Conservation (phyloP, 441 rosid species). For the Erodium trifolium region DNA sequence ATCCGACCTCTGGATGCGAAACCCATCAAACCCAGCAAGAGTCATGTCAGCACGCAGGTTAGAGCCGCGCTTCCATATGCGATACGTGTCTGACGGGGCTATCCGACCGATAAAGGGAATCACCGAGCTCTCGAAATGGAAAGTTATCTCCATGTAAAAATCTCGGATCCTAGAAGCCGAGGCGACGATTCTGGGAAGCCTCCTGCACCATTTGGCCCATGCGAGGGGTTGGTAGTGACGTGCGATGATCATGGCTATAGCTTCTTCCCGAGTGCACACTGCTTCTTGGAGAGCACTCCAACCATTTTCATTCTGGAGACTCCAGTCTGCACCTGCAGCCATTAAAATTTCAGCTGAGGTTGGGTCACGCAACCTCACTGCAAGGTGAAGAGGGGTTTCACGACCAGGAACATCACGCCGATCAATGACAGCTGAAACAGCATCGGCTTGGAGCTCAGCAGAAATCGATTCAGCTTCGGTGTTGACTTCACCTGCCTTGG, state of each 20-base stretch:
- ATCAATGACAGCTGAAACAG: slow-evolving; percentile 66
- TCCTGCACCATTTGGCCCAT: slow-evolving; percentile 18
- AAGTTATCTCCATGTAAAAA: slow-evolving; percentile 18
- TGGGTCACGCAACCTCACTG: slow-evolving; percentile 73
- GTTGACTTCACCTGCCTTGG: slow-evolving; percentile 79
- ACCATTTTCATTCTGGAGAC: slow-evolving; percentile 59
- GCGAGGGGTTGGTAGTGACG: slow-evolving; percentile 14
- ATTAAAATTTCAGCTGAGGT: slow-evolving; percentile 83
- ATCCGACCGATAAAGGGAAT: slow-evolving; percentile 15
- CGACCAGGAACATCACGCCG: slow-evolving; percentile 90
- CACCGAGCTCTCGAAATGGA: slow-evolving; percentile 21
- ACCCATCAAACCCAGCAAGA: slow-evolving; percentile 18
- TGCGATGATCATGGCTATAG: slow-evolving; percentile 14
- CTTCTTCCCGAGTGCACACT: slow-evolving; percentile 10
- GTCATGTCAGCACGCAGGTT: slow-evolving; percentile 19
- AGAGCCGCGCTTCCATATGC: slow-evolving; percentile 18
- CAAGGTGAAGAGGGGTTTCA: slow-evolving; percentile 93
- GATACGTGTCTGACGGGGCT: slow-evolving; percentile 18
- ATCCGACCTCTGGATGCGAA: slow-evolving; percentile 13
- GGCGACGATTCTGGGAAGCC: slow-evolving; percentile 15
- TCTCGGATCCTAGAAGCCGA: slow-evolving; percentile 11
- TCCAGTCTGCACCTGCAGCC: slow-evolving; percentile 99
- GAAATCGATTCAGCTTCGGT: slow-evolving; percentile 71
- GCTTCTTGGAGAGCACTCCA: slow-evolving; percentile 20
- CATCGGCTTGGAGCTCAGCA: slow-evolving; percentile 68